phyloP scores from a whole-genome alignment of 192 early-diverging fungal genomes.

The Podila epigama region DNA sequence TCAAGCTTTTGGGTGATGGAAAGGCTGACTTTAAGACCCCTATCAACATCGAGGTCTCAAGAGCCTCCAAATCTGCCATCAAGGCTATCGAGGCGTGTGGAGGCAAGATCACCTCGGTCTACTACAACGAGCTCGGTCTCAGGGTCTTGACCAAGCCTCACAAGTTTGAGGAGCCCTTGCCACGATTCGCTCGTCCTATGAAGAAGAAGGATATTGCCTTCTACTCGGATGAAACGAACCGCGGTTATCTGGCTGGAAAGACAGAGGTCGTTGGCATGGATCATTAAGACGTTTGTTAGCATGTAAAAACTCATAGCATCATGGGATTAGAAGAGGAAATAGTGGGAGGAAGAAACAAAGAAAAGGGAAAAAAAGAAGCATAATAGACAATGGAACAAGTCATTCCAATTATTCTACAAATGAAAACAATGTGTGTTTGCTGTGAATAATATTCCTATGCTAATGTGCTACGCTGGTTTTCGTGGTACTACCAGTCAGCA shows the following conservation, averaged over 20 bases:
- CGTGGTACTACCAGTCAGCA: constrained; percentile 39
- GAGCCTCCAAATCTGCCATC: constrained; percentile 81
- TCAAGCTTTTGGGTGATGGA: constrained; percentile 83
- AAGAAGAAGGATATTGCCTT: constrained; percentile 67
- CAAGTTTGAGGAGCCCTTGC: constrained; percentile 72
- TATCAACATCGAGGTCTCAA: constrained; percentile 86
- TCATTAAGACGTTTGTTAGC: constrained; percentile 11
- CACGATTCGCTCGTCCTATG: constrained; percentile 71
- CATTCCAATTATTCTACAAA: neutral
- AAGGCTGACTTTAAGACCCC: constrained; percentile 75
- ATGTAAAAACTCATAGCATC: neutral
- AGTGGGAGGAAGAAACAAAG: too few relatives aligned
- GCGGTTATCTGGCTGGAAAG: constrained; percentile 77
- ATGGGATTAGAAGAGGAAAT: neutral
- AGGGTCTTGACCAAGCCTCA: constrained; percentile 82
- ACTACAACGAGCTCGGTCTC: constrained; percentile 78
- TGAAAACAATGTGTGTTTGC: too few relatives aligned
- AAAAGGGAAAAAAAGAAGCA: neutral
- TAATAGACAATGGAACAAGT: too few relatives aligned
- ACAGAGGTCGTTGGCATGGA: constrained; percentile 45
- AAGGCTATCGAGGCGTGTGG: constrained; percentile 81
- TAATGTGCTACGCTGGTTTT: too few relatives aligned
- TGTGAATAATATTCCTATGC: too few relatives aligned
- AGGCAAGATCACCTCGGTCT: constrained; percentile 82
- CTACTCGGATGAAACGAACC: constrained; percentile 71